Base-by-base conservation (phyloP, 2,329 filamentous ascomycete species). In the Ceratocystis ficicola region DNA sequence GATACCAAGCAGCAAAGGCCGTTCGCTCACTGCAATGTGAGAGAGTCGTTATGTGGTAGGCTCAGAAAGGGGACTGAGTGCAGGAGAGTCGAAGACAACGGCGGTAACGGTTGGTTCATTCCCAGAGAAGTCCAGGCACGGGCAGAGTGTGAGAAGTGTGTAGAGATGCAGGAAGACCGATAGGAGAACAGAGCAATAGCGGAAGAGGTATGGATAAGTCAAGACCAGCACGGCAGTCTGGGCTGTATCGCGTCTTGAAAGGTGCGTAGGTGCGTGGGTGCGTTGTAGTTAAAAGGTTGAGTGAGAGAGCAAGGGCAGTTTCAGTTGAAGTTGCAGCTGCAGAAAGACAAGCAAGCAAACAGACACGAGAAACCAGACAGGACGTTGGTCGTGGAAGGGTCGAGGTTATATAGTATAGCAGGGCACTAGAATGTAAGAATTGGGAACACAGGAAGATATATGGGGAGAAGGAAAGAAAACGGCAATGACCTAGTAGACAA, bases 11-110 rank as follows among this genome's bases (percentile, higher is more conserved):
- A 8, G 22, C n/a, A 50, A 50, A 41, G 36, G 8, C 36, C 10
- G 36, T 41, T 41, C 52, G 5, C 17, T 59, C 52, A 59, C 52
- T 59, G 52, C 25, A 59, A 30, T 59, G 52, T 59, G 36, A 59
- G 52, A 59, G 52, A 59, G 52, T 59, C 52, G 52, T 59, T 59
- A 25, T 59, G 28, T 32, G 52, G 52, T 32, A 32, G 52, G 52
- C 52, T 59, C 52, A 59, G 52, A 30, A 17, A 32, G 28, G 52
- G 52, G 32, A 59, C 52, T 36, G 28, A 59, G 52, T 59, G 32
- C 52, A 59, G 25, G 15, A 32, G 32, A 30, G 52, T 59, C 52
- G 52, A 59, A 59, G 52, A 32, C 52, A 59, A 20, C 28, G 52
- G 52, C 52, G 52, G 52, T 59, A 59, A 32, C 52, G 3, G 52